These are phyloP conservation scores for Paramecium biaurelia DNA, from an alignment of 73 alveolate species.

Conservation along the genomic window DNA sequence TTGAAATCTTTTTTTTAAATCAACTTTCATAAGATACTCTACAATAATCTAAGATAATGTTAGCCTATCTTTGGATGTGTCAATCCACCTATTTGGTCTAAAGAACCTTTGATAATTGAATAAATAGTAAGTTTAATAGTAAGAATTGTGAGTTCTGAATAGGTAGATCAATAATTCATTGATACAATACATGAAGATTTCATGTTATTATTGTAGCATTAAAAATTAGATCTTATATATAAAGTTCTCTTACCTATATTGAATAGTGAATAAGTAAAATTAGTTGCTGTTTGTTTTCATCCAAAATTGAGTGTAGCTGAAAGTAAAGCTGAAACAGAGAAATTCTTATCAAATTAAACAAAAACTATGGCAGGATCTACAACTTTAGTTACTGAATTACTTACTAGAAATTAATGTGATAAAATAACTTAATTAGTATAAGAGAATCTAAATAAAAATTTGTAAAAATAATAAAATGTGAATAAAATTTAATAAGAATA, in stretches of 20 bases:
- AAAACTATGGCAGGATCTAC: constrained; percentile 21
- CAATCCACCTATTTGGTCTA: constrained; percentile 8
- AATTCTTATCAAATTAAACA: background rate
- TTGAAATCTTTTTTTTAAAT: background rate
- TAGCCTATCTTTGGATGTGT: background rate
- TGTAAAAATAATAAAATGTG: background rate
- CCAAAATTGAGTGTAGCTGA: background rate
- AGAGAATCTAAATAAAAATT: background rate
- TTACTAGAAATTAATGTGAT: background rate
- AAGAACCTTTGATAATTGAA: constrained; percentile 24
- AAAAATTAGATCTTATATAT: constrained; percentile 4
- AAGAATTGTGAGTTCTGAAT: background rate
- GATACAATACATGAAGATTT: constrained; percentile 43
- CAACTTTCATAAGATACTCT: constrained; percentile 27
- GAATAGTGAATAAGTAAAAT: constrained; percentile 4
- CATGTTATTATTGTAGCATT: background rate
- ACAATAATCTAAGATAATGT: background rate
- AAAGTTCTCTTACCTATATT: constrained; percentile 38
- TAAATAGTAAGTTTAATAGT: constrained; percentile 38
- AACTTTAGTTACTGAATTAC: background rate
- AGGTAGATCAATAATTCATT: background rate
- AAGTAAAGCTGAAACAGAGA: background rate
- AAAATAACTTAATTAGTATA: background rate
- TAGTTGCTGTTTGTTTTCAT: constrained; percentile 52
- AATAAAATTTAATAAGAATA: background rate